Base-by-base conservation (phyloP, 2,329 filamentous ascomycete genomes). In the Cladophialophora chaetospira region DNA sequence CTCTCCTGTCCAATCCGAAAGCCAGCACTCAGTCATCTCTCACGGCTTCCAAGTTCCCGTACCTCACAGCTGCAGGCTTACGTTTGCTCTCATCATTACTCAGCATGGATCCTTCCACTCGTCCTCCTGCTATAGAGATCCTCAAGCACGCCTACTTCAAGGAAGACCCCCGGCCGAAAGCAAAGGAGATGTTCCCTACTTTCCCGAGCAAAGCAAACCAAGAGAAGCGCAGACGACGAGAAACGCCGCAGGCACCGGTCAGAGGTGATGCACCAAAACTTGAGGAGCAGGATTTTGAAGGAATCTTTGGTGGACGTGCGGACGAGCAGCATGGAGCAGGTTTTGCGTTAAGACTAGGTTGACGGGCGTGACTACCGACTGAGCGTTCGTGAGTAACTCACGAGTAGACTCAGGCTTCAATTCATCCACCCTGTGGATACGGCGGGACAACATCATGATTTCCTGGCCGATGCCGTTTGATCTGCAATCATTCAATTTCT, bases 141-240 rank as follows among this genome's bases (percentile, higher is more conserved):
- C 79, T 97, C 31, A 77, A 80, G 45, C 90, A 97, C 71, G 79
- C 85, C 31, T 99, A 96, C 72, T 99, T 99, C 72, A 79, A 73
- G 15, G 92, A 97, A 74, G 88, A 95, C 65, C 94, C 94, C 0
- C 88, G 88, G 59, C 90, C 92, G 1, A 97, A 97, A 75, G 86
- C 88, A 5, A 88, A 90, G 70, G 88, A 88, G 66, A 88, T 99
- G 86, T 97, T 99, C 70, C 94, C 94, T 2, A 97, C 94, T 0
- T 99, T 97, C 71, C 94, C 94, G 0, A 94, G 89, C 66, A 97
- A 96, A 73, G 94, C 94, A 0, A 91, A 91, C 1, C 88, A 94
- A 77, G 94, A 99, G 78, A 88, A 86, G 68, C 79, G 91, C 65
- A 79, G 89, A 62, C 79, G 83, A 33, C 79, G 83, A 58, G 84